phyloP scores from a whole-genome alignment of 805 yeast genomes.

The Kodamaea sagamina region DNA sequence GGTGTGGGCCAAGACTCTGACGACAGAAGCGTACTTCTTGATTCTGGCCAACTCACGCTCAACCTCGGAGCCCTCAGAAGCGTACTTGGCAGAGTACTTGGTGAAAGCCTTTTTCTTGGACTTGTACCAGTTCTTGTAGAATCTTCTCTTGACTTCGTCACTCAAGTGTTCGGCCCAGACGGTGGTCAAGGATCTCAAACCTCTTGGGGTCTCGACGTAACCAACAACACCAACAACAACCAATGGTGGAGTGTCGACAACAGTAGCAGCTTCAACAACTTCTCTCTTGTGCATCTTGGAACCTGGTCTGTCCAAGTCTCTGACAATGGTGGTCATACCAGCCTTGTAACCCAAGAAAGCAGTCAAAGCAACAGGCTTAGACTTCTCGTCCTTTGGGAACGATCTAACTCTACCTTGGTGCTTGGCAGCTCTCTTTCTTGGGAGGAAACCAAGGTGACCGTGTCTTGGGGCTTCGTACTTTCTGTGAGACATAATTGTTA shows the following conservation, averaged over 20 bases:
- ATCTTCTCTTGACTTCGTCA: constrained; percentile 99
- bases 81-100: constrained; percentile 98
- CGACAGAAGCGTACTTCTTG: constrained; percentile 96
- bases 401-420: constrained; percentile 99
- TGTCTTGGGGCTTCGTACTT: constrained; percentile 99
- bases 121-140: constrained; percentile 99
- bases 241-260: constrained; percentile 98
- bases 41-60: constrained; percentile 98
- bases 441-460: constrained; percentile 99
- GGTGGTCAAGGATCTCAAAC: constrained; percentile 98
- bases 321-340: constrained; percentile 99
- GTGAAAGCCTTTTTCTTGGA: constrained; percentile 99
- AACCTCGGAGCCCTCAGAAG: constrained; percentile 82
- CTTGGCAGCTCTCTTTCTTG: constrained; percentile 99
- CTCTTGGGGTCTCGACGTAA: constrained; percentile 99
- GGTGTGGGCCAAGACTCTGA: constrained; percentile 99
- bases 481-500: constrained; percentile 90
- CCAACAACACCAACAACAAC: constrained; percentile 99
- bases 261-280: constrained; percentile 98
- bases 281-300: constrained; percentile 99
- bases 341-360: constrained; percentile 99
- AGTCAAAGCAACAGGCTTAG: constrained; percentile 97
- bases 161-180: constrained; percentile 99
- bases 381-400: constrained; percentile 97
- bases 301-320: constrained; percentile 99